Percentiles rank a stretch among this genome's conserved stretches.
Evolutionary conservation across 768 basidiomycete genomes (phyloP).

Genomic region (Boletus sp.): DNA sequence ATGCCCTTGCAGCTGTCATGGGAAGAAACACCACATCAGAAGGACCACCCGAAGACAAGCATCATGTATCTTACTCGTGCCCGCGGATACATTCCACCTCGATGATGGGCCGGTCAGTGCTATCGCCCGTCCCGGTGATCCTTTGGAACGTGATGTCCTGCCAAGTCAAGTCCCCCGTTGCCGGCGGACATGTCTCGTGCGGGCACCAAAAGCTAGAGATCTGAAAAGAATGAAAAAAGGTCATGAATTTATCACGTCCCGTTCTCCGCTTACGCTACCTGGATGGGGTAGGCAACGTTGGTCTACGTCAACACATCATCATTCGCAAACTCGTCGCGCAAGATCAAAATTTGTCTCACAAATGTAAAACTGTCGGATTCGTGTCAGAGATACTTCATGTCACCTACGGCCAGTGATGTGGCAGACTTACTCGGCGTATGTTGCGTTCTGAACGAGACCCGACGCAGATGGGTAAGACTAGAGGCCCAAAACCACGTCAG

Average conservation of each 20-base stretch:
- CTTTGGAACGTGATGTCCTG: conserved; percentile 4
- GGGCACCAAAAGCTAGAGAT: conserved; percentile 8
- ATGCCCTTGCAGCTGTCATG: background rate
- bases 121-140: conserved; percentile 11
- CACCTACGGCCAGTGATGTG: background rate
- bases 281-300: conserved; percentile 2
- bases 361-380: conserved; percentile 5
- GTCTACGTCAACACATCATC: conserved; percentile 1
- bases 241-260: background rate
- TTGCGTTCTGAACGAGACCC: conserved; percentile 10
- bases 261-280: conserved; percentile 3
- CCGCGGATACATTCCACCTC: background rate
- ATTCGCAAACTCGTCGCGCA: background rate
- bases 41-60: background rate
- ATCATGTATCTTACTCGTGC: background rate
- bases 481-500: background rate
- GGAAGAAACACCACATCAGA: background rate
- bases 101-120: background rate
- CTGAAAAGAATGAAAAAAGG: background rate
- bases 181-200: background rate
- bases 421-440: conserved; percentile 9
- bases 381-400: background rate
- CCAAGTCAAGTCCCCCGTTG: conserved; percentile 9
- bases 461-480: conserved; percentile 12
- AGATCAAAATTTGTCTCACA: background rate